Conservation (phyloP, 208 protist species). For the Trypanosoma caninum region DNA sequence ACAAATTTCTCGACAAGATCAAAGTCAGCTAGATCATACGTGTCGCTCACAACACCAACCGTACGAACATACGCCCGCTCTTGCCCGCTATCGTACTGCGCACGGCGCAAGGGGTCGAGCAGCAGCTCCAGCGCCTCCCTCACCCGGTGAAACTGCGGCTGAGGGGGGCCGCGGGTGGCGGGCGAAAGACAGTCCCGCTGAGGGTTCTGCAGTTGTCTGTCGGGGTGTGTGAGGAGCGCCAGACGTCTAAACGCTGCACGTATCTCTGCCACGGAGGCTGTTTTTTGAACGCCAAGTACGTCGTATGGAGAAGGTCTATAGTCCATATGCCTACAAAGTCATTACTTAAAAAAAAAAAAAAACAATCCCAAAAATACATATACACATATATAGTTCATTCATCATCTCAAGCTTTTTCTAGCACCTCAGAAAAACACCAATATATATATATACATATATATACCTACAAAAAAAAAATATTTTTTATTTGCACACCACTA, state of each 20-base stretch:
- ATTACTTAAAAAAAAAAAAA: slow-evolving; percentile 18
- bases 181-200: not conserved
- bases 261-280: slow-evolving; percentile 46
- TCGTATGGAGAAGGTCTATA: slow-evolving; percentile 49
- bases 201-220: slow-evolving; percentile 30
- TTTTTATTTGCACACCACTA: too few relatives aligned
- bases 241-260: slow-evolving; percentile 59
- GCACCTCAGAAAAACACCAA: slow-evolving; percentile 19
- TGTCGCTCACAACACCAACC: slow-evolving; percentile 58
- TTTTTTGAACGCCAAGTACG: slow-evolving; percentile 39
- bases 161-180: too few relatives aligned
- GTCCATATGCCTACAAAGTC: slow-evolving; percentile 28
- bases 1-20: slow-evolving; percentile 18
- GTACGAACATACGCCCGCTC: slow-evolving; percentile 35
- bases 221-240: slow-evolving; percentile 68
- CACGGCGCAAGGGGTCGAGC: slow-evolving; percentile 53
- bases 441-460: slow-evolving; percentile 12
- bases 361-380: not conserved
- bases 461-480: not conserved
- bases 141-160: slow-evolving; percentile 53
- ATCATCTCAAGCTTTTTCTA: too few relatives aligned
- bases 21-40: slow-evolving; percentile 54
- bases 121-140: slow-evolving; percentile 67
- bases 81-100: slow-evolving; percentile 41
- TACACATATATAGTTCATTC: slow-evolving; percentile 10